Evolutionary conservation across 1,284 basidiomycete genomes (phyloP).

Genomic region (Pseudomicrostroma phylloplanum): DNA sequence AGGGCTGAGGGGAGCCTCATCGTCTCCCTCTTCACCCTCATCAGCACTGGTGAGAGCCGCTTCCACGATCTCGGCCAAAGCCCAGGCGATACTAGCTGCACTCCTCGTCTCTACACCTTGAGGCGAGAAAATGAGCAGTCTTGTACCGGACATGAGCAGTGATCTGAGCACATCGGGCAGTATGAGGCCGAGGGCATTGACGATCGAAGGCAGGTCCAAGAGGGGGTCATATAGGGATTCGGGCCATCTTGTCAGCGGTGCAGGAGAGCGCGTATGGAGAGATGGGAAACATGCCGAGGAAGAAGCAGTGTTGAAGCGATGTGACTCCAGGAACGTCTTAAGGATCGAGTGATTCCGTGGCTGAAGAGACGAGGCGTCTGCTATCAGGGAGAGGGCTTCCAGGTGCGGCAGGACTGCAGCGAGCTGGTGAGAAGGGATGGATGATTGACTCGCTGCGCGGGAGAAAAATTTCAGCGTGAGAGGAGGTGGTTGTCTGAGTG

Average conservation of each 20-base stretch:
- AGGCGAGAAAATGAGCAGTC: slow-evolving; percentile 34
- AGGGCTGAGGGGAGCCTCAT: background rate
- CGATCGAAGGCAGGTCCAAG: slow-evolving; percentile 32
- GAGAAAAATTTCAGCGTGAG: no score
- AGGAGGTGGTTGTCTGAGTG: no score
- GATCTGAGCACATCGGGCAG: slow-evolving; percentile 34
- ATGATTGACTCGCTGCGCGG: slow-evolving; percentile 6
- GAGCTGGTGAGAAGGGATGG: slow-evolving; percentile 22
- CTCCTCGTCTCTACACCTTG: background rate
- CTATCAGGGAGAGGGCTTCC: slow-evolving; percentile 21
- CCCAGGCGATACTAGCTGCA: slow-evolving; percentile 1
- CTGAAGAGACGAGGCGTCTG: slow-evolving; percentile 17
- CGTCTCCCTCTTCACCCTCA: background rate
- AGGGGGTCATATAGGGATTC: slow-evolving; percentile 15
- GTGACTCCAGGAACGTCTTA: slow-evolving; percentile 19
- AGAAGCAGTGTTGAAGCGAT: slow-evolving; percentile 8
- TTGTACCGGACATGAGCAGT: slow-evolving; percentile 26
- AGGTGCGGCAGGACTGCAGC: slow-evolving; percentile 27
- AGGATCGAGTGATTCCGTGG: slow-evolving; percentile 16
- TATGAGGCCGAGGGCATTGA: slow-evolving; percentile 30
- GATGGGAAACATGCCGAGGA: background rate
- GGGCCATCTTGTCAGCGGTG: background rate
- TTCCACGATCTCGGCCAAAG: background rate
- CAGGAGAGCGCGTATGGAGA: background rate
- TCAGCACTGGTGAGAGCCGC: background rate